These are phyloP conservation scores for Ganoderma meredithae DNA, from an alignment of 1,284 basidiomycete genomes.

Conservation along the genomic window DNA sequence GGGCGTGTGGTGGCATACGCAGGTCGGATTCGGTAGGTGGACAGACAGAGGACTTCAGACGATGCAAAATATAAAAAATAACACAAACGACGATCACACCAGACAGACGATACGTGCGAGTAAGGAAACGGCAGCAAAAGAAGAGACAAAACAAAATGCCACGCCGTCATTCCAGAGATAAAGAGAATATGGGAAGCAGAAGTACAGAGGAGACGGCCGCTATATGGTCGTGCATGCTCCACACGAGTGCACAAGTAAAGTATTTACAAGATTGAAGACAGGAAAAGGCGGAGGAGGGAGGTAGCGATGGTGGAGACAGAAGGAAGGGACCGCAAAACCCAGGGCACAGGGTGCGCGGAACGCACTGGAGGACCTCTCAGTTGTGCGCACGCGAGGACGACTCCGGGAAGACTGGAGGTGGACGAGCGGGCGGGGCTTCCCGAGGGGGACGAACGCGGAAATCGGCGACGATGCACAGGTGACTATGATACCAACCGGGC, in stretches of 20 bases:
- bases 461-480: slow-evolving; percentile 70
- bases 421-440: slow-evolving; percentile 47
- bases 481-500: slow-evolving; percentile 49
- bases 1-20: slow-evolving; percentile 1
- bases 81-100: slow-evolving; percentile 26
- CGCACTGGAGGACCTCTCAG: slow-evolving; percentile 26
- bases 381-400: slow-evolving; percentile 39
- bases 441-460: slow-evolving; percentile 79
- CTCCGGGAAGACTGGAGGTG: slow-evolving; percentile 47
- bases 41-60: slow-evolving; percentile 7
- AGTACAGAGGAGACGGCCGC: slow-evolving; percentile 7
- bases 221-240: slow-evolving; percentile 16
- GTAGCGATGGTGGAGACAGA: slow-evolving; percentile 34
- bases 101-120: slow-evolving; percentile 20
- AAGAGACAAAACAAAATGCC: slow-evolving; percentile 7
- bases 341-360: neutral
- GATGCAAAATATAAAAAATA: slow-evolving; percentile 29
- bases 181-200: slow-evolving; percentile 10
- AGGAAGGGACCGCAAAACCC: neutral
- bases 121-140: slow-evolving; percentile 9
- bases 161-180: slow-evolving; percentile 18
- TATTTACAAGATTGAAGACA: slow-evolving; percentile 40
- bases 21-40: neutral
- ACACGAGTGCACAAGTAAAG: slow-evolving; percentile 14
- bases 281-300: slow-evolving; percentile 22